These are phyloP conservation scores for Leccinum boreale DNA, from an alignment of 768 basidiomycete genomes.

Conservation along the genomic window DNA sequence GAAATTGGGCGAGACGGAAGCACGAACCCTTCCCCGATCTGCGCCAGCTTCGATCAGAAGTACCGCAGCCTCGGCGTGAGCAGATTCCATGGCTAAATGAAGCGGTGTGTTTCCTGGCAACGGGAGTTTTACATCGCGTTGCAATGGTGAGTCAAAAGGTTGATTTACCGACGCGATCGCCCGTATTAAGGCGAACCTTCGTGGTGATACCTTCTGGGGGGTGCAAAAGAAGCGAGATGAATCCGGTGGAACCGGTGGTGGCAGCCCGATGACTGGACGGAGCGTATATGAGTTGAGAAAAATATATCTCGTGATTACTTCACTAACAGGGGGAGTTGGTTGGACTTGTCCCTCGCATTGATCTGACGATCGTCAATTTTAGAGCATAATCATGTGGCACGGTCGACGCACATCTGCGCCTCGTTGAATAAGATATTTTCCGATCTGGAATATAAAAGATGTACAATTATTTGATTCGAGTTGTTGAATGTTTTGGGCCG, in stretches of 20 bases:
- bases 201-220: slow-evolving; percentile 63
- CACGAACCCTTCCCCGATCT: slow-evolving; percentile 79
- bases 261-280: slow-evolving; percentile 84
- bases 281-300: slow-evolving; percentile 1
- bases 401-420: slow-evolving; percentile 81
- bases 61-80: slow-evolving; percentile 87
- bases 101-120: slow-evolving; percentile 86
- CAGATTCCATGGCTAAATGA: slow-evolving; percentile 97
- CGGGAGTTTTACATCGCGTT: not conserved
- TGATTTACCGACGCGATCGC: slow-evolving; percentile 67
- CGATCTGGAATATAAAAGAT: slow-evolving; percentile 58
- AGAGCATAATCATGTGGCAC: slow-evolving; percentile 28
- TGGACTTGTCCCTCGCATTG: slow-evolving; percentile 91
- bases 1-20: not conserved
- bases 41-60: slow-evolving; percentile 93
- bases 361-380: slow-evolving; percentile 54
- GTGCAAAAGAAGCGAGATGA: slow-evolving; percentile 81
- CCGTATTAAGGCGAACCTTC: slow-evolving; percentile 84
- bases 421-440: slow-evolving; percentile 75
- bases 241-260: slow-evolving; percentile 89
- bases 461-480: slow-evolving; percentile 21
- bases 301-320: not conserved
- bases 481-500: slow-evolving; percentile 14
- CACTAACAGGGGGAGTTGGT: slow-evolving; percentile 82
- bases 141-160: not conserved